phyloP scores from a whole-genome alignment of 768 basidiomycete species.

The Lactarius quietus region DNA sequence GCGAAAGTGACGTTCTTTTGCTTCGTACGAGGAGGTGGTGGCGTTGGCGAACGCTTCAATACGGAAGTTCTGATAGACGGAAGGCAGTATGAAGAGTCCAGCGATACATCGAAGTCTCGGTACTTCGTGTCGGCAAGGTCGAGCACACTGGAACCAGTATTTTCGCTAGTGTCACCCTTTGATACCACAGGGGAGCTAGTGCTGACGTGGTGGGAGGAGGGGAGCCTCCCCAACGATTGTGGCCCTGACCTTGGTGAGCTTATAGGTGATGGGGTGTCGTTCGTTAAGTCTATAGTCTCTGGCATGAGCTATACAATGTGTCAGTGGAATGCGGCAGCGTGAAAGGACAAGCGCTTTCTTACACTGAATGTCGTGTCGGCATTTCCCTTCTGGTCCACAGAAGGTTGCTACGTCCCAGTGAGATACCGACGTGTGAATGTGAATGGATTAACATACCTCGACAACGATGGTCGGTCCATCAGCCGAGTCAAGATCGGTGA shows the following conservation, averaged over 20 bases:
- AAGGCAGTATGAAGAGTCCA: slow-evolving; percentile 22
- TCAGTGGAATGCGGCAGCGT: neutral
- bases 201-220: neutral
- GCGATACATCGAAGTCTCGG: slow-evolving; percentile 19
- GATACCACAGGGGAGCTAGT: neutral
- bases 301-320: neutral
- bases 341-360: neutral
- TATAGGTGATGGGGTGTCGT: slow-evolving; percentile 8
- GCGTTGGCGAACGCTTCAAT: slow-evolving; percentile 10
- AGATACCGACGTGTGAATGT: neutral
- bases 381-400: neutral
- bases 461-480: slow-evolving; percentile 10
- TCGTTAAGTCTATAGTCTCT: slow-evolving; percentile 16
- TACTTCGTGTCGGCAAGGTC: slow-evolving; percentile 9
- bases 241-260: neutral
- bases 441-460: slow-evolving; percentile 5
- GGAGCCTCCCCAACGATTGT: neutral
- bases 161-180: neutral
- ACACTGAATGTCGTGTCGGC: neutral
- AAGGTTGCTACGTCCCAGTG: neutral
- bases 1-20: slow-evolving; percentile 25
- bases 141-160: slow-evolving; percentile 5
- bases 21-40: slow-evolving; percentile 6
- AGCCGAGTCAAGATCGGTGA: neutral
- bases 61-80: neutral